Evolutionary conservation across 805 yeast genomes (phyloP), one percentile per base, ranked within the genome.

Genomic region (Ogataea salicorniae): DNA sequence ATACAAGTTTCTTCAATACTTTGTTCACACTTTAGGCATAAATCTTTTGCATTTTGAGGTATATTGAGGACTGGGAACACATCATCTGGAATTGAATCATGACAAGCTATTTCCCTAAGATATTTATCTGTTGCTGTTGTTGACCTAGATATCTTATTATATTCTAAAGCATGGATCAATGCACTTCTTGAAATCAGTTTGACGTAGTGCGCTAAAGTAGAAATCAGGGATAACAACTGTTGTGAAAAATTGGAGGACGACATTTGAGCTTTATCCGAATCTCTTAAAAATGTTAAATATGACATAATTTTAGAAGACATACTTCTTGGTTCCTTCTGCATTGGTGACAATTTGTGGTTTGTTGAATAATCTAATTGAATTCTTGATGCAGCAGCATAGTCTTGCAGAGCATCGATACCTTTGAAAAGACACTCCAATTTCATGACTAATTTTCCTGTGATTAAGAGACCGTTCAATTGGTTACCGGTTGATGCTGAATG

Each of bases 191-290:
- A 85, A 20, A 94, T 70, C 6, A 92, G 73, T 64, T 94, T 94
- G 58, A 94, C 72, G 65, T 90, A 92, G 63, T 94, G 98, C 0
- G 99, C 97, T 56, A 92, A 71, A 0, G 95, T 90, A 1, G 97
- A 88, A 5, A 91, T 91, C 11, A 91, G 80, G 0, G 92, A 80
- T 55, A 94, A 74, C 37, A 92, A 62, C 46, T 81, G 84, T 4
- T 86, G 83, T 0, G 90, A 79, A 37, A 77, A 68, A 22, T 62
- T 57, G 15, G 66, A 47, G 4, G 70, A 69, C 7, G 67, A 58
- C 22, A 71, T 40, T 66, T 55, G 65, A 53, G 55, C 44, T 36
- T 53, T 48, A 39, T 60, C 63, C 0, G 80, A 72, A 58, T 87
- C 89, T 51, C 97, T 74, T 39, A 94, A 68, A 34, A 89, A 75